These are phyloP conservation scores for Aspergillus chevalieri DNA, from an alignment of 2,329 filamentous ascomycete genomes.

Conservation along the genomic window DNA sequence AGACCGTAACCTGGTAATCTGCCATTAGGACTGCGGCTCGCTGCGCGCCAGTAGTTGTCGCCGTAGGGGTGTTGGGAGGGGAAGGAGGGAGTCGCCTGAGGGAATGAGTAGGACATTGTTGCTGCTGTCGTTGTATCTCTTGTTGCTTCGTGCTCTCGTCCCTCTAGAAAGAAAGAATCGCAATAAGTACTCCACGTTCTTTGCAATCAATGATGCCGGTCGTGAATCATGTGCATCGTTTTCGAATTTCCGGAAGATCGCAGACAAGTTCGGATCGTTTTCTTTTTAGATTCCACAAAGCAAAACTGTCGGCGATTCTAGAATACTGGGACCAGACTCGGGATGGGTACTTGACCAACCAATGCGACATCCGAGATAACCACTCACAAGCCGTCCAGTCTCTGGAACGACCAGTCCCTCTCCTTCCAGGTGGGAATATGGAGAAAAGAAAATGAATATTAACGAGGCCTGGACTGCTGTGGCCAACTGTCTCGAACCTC, in stretches of 20 bases:
- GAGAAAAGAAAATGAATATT: not conserved
- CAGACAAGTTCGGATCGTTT: too few relatives aligned
- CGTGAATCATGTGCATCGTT: not conserved
- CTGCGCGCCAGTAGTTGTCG: conserved; percentile 58
- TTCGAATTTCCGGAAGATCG: too few relatives aligned
- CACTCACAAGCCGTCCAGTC: not conserved
- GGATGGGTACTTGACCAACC: not conserved
- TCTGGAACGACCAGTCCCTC: not conserved
- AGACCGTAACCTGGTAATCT: conserved; percentile 35
- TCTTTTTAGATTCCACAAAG: not conserved
- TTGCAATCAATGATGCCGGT: not conserved
- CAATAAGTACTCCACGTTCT: not conserved
- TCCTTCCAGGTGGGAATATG: not conserved
- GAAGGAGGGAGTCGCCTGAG: conserved; percentile 65
- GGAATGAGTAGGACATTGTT: conserved; percentile 54
- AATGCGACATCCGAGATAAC: not conserved
- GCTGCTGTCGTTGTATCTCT: not conserved
- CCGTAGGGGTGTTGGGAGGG: conserved; percentile 58
- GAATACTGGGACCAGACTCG: too few relatives aligned
- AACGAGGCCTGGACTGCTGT: too few relatives aligned
- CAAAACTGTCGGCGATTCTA: not conserved
- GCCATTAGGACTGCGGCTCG: conserved; percentile 29
- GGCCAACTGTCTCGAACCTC: too few relatives aligned
- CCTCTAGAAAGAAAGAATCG: not conserved
- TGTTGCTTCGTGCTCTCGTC: not conserved